Conservation (phyloP, 108 stramenopile genomes). For the Fragilaria radians region DNA sequence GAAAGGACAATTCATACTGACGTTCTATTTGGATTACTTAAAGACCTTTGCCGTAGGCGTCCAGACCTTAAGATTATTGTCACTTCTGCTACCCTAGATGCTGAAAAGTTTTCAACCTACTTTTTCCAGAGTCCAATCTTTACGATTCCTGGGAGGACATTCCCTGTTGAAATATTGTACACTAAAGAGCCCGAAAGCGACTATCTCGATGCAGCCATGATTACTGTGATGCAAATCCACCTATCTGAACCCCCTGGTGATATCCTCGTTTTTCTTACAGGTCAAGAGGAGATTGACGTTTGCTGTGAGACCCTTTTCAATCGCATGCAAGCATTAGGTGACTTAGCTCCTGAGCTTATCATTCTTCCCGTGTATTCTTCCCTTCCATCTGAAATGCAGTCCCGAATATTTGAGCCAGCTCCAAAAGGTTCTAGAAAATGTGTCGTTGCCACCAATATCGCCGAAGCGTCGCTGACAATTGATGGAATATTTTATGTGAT, state of each 20-base stretch:
- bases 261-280: constrained; percentile 94
- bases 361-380: constrained; percentile 97
- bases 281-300: constrained; percentile 99
- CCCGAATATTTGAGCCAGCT: constrained; percentile 97
- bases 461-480: constrained; percentile 98
- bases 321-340: constrained; percentile 95
- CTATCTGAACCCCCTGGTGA: constrained; percentile 96
- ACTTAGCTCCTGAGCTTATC: constrained; percentile 94
- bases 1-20: constrained; percentile 99
- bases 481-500: constrained; percentile 99
- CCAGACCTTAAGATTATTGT: constrained; percentile 93
- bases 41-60: constrained; percentile 84
- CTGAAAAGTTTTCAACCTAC: constrained; percentile 96
- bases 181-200: constrained; percentile 96
- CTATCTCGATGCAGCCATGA: constrained; percentile 94
- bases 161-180: constrained; percentile 95
- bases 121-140: constrained; percentile 96
- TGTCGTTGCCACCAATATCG: constrained; percentile 98
- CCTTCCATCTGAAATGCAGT: constrained; percentile 97
- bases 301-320: constrained; percentile 95
- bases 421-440: constrained; percentile 92
- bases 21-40: constrained; percentile 95
- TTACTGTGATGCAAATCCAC: constrained; percentile 99
- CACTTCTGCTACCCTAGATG: constrained; percentile 95
- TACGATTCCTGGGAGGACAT: constrained; percentile 96